phyloP scores from a whole-genome alignment of 1,284 basidiomycete species.

The Puccinia polysora region DNA sequence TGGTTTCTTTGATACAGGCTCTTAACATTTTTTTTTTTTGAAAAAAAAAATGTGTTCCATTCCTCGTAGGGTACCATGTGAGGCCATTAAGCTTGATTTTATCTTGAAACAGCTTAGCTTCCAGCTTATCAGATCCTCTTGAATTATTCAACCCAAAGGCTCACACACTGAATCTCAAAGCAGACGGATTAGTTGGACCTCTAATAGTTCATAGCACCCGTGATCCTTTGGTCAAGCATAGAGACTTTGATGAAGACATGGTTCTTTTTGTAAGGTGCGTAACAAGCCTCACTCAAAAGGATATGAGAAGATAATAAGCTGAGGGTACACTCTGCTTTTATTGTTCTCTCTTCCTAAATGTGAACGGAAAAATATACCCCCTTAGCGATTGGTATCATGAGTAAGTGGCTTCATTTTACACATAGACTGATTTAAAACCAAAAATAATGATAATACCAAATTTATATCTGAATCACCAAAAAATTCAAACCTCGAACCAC shows the following conservation, averaged over 20 bases:
- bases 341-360: too few species aligned
- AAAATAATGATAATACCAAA: background rate
- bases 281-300: too few species aligned
- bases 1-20: background rate
- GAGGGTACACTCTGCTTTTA: too few species aligned
- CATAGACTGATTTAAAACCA: background rate
- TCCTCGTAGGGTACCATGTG: background rate
- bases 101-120: too few species aligned
- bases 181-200: slow-evolving; percentile 50
- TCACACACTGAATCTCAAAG: slow-evolving; percentile 49
- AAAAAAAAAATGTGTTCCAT: too few species aligned
- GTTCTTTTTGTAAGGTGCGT: slow-evolving; percentile 53
- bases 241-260: slow-evolving; percentile 42
- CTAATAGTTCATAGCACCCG: slow-evolving; percentile 48
- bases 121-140: too few species aligned
- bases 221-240: slow-evolving; percentile 44
- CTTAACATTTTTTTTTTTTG: too few species aligned
- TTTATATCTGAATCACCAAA: background rate
- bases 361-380: too few species aligned
- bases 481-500: background rate
- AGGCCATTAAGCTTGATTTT: too few species aligned
- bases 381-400: slow-evolving; percentile 56
- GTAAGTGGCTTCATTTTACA: slow-evolving; percentile 42
- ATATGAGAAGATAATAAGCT: too few species aligned
- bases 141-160: too few species aligned